Evolutionary conservation across 768 basidiomycete species (phyloP).

Genomic region (Agrocybe praecox): DNA sequence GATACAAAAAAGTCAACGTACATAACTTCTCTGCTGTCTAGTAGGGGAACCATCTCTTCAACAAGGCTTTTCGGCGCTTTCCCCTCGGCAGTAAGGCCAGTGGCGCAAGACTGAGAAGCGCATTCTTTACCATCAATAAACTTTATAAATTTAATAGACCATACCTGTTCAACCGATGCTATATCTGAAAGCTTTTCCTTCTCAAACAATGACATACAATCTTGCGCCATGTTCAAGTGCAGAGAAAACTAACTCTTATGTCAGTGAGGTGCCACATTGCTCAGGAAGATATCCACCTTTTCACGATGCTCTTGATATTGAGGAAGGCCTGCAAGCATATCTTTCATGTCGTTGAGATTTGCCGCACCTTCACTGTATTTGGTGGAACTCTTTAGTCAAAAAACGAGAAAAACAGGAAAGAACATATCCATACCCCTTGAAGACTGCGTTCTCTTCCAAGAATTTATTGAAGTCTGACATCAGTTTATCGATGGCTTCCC

Average conservation of each 20-base stretch:
- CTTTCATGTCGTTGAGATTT: slow-evolving; percentile 96
- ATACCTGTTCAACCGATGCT: slow-evolving; percentile 89
- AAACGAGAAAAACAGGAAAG: slow-evolving; percentile 6
- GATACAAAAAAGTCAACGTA: slow-evolving; percentile 35
- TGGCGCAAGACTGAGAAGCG: slow-evolving; percentile 81
- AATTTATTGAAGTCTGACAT: slow-evolving; percentile 97
- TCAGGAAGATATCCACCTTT: slow-evolving; percentile 52
- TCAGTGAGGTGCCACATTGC: background rate
- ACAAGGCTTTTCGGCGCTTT: slow-evolving; percentile 94
- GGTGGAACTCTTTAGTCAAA: no score
- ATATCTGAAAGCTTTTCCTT: slow-evolving; percentile 80
- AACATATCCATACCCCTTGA: slow-evolving; percentile 68
- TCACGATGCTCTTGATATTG: slow-evolving; percentile 96
- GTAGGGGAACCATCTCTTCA: slow-evolving; percentile 97
- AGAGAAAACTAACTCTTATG: slow-evolving; percentile 77
- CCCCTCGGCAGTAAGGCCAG: slow-evolving; percentile 87
- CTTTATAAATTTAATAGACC: slow-evolving; percentile 15
- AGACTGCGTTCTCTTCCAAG: slow-evolving; percentile 91
- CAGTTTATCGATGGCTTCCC: slow-evolving; percentile 95
- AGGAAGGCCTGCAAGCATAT: slow-evolving; percentile 94
- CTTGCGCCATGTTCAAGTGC: slow-evolving; percentile 96
- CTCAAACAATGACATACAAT: slow-evolving; percentile 95
- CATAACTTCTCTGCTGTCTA: slow-evolving; percentile 87
- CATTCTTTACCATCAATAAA: background rate
- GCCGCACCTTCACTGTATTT: slow-evolving; percentile 70